A percentile compares a stretch with the other conserved stretches of the same genome.
These are phyloP conservation scores for Nicotiana tabacum DNA, from an alignment of 257 asterid species.

Conservation along the genomic window DNA sequence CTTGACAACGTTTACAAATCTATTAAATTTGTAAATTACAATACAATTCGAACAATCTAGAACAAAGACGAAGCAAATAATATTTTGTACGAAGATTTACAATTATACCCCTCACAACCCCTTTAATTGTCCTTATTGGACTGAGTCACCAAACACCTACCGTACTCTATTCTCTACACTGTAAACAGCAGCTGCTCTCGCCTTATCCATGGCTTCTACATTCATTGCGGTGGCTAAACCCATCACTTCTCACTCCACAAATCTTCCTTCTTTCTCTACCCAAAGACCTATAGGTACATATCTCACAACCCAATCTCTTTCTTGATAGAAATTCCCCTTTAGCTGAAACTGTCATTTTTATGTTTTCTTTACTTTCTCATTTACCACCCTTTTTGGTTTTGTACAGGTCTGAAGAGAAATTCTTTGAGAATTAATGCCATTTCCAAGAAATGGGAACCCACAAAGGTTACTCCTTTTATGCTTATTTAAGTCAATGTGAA, in stretches of 20 bases:
- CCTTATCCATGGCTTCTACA: slow-evolving; percentile 80
- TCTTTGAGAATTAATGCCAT: slow-evolving; percentile 59
- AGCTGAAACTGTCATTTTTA: not conserved
- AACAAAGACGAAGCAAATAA: not conserved
- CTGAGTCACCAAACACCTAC: not conserved
- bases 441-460: slow-evolving; percentile 60
- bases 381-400: not conserved
- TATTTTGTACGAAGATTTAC: not conserved
- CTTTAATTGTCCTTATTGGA: not conserved
- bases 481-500: not conserved
- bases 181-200: slow-evolving; percentile 6
- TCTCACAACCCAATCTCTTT: not conserved
- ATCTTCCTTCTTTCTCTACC: slow-evolving; percentile 31
- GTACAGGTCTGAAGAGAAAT: slow-evolving; percentile 35
- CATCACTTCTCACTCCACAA: slow-evolving; percentile 28
- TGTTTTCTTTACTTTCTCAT: not conserved
- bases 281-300: slow-evolving; percentile 29
- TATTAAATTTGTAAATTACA: too few species aligned
- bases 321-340: not conserved
- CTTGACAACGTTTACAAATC: too few species aligned
- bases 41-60: not conserved
- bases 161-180: not conserved
- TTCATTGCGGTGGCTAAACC: slow-evolving; percentile 42
- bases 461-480: slow-evolving; percentile 36
- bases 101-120: not conserved